Percentiles rank a stretch among this genome's conserved stretches.
phyloP scores from a whole-genome alignment of 2,329 filamentous ascomycete species.

The Fusarium sp. region DNA sequence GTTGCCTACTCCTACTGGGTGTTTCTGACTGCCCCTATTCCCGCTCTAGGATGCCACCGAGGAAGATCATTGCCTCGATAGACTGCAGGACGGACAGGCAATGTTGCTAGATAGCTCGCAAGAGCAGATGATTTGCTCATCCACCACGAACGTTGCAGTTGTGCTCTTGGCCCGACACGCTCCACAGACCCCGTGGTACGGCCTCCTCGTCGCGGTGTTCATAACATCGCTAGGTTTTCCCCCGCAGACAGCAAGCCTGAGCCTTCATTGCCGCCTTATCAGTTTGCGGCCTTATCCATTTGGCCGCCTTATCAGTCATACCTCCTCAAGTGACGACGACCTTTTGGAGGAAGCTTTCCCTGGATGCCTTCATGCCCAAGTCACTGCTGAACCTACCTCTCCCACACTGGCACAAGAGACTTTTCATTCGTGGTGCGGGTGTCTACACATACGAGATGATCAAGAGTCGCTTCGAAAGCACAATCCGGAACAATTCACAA shows the following conservation, averaged over 20 bases:
- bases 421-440: no score
- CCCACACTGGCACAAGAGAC: no score
- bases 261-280: background rate
- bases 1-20: no score
- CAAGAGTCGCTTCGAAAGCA: no score
- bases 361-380: background rate
- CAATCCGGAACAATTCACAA: no score
- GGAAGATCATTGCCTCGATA: background rate
- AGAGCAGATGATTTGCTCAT: background rate
- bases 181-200: background rate
- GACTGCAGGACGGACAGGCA: background rate
- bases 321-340: background rate
- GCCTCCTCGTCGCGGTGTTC: background rate
- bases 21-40: background rate
- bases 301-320: background rate
- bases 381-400: background rate
- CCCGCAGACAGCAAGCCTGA: background rate
- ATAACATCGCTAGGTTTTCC: background rate
- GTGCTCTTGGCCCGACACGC: background rate
- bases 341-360: background rate
- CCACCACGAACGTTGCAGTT: background rate
- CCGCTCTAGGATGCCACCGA: background rate
- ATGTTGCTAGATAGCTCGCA: background rate
- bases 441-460: no score
- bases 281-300: no score